Evolutionary conservation across 2,329 filamentous ascomycete genomes (phyloP), one percentile per base, ranked within the genome.

Genomic region (Pyrenophora teres): DNA sequence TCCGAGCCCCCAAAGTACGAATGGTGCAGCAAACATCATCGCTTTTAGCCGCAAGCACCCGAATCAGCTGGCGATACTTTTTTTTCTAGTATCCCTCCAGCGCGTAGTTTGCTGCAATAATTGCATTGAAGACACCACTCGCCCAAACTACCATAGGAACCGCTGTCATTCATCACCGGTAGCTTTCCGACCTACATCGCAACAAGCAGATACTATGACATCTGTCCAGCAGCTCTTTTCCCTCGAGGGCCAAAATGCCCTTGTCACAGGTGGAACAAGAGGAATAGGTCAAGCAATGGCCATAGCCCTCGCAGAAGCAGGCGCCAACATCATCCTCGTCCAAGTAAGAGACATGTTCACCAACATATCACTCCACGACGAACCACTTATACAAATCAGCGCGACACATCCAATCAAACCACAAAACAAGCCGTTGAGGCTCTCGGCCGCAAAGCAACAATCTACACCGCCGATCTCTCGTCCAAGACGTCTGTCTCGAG

Each of bases 381-480:
- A 31, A 31, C 50, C 31, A 50, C 52, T 39, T 45, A 54, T 37
- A 25, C 15, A 15, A 37, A 15, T 35, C 62, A 85, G 82, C 76
- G 83, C 65, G 80, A 86, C 67, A 77, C 78, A 32, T 78, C 77
- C 66, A 85, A 79, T 64, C 72, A 74, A 59, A 57, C 67, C 32
- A 92, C 89, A 7, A 83, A 85, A 63, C 70, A 83, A 35, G 78
- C 80, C 10, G 81, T 92, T 64, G 81, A 85, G 67, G 77, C 80
- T 33, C 81, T 90, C 6, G 87, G 86, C 54, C 85, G 88, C 59
- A 86, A 83, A 69, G 85, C 81, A 38, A 77, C 74, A 49, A 85
- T 92, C 67, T 89, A 90, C 77, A 84, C 80, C 1, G 85, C 85
- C 15, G 88, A 93, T 74, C 83, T 92, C 21, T 78, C 84, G 33